Evolutionary conservation across 495 filamentous ascomycete species (phyloP), one percentile per base, ranked within the genome.

Genomic region (Talaromyces liani): DNA sequence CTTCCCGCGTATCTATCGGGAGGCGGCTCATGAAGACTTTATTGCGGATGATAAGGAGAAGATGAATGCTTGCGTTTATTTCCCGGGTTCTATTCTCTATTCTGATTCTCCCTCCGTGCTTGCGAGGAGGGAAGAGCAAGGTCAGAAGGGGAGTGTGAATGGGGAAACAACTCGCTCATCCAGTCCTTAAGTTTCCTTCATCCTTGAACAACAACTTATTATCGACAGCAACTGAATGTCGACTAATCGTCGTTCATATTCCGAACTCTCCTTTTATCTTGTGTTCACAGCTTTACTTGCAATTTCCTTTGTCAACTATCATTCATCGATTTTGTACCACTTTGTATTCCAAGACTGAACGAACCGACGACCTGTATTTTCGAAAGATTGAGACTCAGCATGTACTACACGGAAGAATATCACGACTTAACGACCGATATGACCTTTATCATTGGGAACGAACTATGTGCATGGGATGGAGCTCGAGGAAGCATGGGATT

Each of bases 1-100:
- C 0, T 82, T 87, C 69, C 85, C 85, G 6, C 75, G 80, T 9
- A 82, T 87, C 41, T 68, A 73, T 4, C 76, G 85, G 7, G 84
- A 87, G 67, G 77, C 82, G 4, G 77, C 79, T 1, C 85, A 86
- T 47, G 84, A 85, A 60, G 75, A 79, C 65, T 79, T 82, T 16
- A 41, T 41, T 66, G 73, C 73, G 0, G 72, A 71, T 34, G 77
- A 75, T 16, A 69, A 71, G 57, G 76, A 81, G 58, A 77, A 76
- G 41, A 71, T 70, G 29, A 73, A 69, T 18, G 56, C 71, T 0
- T 82, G 79, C 58, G 71, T 82, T 9, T 87, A 85, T 66, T 76
- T 80, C 1, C 70, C 70, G 16, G 85, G 85, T 10, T 65, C 79
- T 18, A 77, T 82, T 6, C 70, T 87, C 2, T 86, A 82, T 65